Evolutionary conservation across 2,329 filamentous ascomycete genomes (phyloP).

Genomic region (Colletotrichum lindemuthianum): DNA sequence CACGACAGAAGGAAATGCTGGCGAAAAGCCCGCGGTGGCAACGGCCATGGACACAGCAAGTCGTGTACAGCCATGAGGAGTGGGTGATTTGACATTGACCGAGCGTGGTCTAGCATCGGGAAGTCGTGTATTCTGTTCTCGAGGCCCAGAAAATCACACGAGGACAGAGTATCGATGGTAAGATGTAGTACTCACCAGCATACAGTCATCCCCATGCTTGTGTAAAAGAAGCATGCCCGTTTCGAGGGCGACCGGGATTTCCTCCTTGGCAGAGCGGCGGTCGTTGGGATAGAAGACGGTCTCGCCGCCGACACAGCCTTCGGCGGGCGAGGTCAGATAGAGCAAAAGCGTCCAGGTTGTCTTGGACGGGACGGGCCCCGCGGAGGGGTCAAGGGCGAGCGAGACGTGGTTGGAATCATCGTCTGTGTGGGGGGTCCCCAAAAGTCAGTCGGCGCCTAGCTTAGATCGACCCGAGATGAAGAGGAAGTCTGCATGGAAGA

Average conservation of each 20-base stretch:
- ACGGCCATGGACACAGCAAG: conserved; percentile 17
- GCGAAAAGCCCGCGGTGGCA: conserved; percentile 21
- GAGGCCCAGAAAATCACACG: conserved; percentile 2
- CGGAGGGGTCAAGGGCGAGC: conserved; percentile 43
- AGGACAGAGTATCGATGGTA: not conserved
- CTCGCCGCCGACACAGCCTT: conserved; percentile 82
- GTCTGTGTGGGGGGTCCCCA: conserved; percentile 60
- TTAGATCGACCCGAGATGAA: conserved; percentile 18
- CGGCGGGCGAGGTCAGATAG: conserved; percentile 74
- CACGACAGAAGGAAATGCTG: conserved; percentile 16
- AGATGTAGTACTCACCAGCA: conserved; percentile 67
- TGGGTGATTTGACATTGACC: not conserved
- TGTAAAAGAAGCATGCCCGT: conserved; percentile 89
- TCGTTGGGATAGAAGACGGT: conserved; percentile 90
- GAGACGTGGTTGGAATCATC: conserved; percentile 83
- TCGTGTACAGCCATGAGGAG: not conserved
- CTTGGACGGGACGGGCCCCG: conserved; percentile 56
- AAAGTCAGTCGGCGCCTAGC: conserved; percentile 19
- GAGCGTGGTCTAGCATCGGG: conserved; percentile 22
- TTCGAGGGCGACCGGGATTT: conserved; percentile 78
- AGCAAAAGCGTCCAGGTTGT: conserved; percentile 94
- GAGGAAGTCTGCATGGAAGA: conserved; percentile 30
- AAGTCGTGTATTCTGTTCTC: not conserved
- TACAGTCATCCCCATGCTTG: conserved; percentile 87
- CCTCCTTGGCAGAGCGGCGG: conserved; percentile 65